Evolutionary conservation across 805 yeast genomes (phyloP).

Genomic region (Sporopachydermia lactativora): DNA sequence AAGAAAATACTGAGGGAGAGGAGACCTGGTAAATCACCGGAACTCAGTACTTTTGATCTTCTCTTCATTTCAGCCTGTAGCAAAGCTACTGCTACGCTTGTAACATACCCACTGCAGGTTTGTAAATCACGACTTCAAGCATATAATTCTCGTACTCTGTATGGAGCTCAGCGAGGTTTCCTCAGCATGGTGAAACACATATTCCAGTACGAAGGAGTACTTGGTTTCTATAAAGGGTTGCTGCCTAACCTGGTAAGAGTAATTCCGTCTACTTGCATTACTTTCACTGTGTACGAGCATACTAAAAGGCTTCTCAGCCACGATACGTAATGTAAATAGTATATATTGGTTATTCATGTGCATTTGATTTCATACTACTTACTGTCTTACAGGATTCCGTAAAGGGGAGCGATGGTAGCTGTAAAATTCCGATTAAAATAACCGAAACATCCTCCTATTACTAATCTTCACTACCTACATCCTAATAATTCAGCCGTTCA

Average conservation of each 20-base stretch:
- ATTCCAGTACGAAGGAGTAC: constrained; percentile 35
- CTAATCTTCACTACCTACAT: too few relatives aligned
- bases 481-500: too few relatives aligned
- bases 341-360: too few relatives aligned
- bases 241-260: constrained; percentile 68
- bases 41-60: constrained; percentile 39
- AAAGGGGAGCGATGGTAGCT: too few relatives aligned
- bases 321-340: too few relatives aligned
- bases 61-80: constrained; percentile 53
- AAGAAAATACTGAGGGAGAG: constrained; percentile 26
- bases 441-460: too few relatives aligned
- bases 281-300: constrained; percentile 74
- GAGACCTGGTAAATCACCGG: constrained; percentile 7
- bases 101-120: constrained; percentile 77
- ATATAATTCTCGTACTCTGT: constrained; percentile 18
- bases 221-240: constrained; percentile 76
- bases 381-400: too few relatives aligned
- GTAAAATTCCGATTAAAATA: too few relatives aligned
- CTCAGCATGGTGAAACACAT: constrained; percentile 25
- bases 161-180: constrained; percentile 17
- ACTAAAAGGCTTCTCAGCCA: constrained; percentile 21
- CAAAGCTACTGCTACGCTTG: constrained; percentile 50
- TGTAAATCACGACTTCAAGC: constrained; percentile 64
- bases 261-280: constrained; percentile 85
- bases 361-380: too few relatives aligned